Conservation (phyloP, 2,329 filamentous ascomycete species). For the Fusarium palustre region DNA sequence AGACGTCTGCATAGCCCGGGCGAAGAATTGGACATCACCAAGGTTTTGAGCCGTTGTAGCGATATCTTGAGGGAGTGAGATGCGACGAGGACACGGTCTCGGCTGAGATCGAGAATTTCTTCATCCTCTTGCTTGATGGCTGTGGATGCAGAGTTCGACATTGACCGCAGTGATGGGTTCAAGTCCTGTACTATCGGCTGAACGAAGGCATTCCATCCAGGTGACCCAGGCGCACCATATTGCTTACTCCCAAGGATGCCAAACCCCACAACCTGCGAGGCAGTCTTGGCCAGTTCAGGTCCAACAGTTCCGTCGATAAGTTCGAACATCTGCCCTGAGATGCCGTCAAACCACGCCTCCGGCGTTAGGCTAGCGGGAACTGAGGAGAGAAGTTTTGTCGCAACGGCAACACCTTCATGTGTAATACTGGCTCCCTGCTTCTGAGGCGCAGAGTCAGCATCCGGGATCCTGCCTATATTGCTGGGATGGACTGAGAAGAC, state of each 20-base stretch:
- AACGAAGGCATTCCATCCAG: slow-evolving; percentile 73
- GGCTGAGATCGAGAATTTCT: slow-evolving; percentile 61
- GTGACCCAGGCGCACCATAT: slow-evolving; percentile 70
- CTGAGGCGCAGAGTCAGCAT: slow-evolving; percentile 57
- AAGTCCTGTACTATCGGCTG: slow-evolving; percentile 67
- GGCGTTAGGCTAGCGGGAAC: slow-evolving; percentile 66
- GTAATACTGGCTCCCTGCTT: slow-evolving; percentile 73
- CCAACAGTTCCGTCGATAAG: slow-evolving; percentile 68
- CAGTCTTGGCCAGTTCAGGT: slow-evolving; percentile 51
- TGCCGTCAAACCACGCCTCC: slow-evolving; percentile 69
- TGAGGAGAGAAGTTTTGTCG: slow-evolving; percentile 69
- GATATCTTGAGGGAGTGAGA: slow-evolving; percentile 61
- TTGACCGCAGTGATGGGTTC: slow-evolving; percentile 55
- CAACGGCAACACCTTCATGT: slow-evolving; percentile 74
- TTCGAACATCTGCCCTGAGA: slow-evolving; percentile 70
- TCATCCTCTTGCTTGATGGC: slow-evolving; percentile 47
- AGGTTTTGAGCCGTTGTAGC: slow-evolving; percentile 65
- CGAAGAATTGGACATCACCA: slow-evolving; percentile 74
- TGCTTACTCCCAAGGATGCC: slow-evolving; percentile 74
- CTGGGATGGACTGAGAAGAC: slow-evolving; percentile 75
- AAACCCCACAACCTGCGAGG: slow-evolving; percentile 59
- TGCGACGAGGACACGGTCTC: slow-evolving; percentile 58
- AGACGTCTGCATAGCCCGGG: slow-evolving; percentile 73
- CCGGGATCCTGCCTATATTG: slow-evolving; percentile 55
- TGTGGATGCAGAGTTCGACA: background rate